Evolutionary conservation across 768 basidiomycete species (phyloP).

Genomic region (Lyophyllum decastes): DNA sequence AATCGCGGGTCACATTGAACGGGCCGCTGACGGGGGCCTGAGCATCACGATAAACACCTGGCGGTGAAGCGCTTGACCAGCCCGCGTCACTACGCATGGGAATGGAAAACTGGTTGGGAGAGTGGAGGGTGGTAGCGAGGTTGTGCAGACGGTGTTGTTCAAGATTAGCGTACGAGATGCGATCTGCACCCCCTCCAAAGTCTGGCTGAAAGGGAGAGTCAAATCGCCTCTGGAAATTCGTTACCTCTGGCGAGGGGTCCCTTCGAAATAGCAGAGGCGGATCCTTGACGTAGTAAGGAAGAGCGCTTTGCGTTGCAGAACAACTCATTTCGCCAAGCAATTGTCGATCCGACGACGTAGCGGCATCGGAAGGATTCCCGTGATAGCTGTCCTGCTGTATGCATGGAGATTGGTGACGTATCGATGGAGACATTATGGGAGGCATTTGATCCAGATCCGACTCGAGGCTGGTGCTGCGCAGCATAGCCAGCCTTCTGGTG

Average conservation of each 20-base stretch:
- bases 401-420: not conserved
- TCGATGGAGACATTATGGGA: not conserved
- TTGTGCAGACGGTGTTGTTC: not conserved
- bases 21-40: not conserved
- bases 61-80: slow-evolving; percentile 12
- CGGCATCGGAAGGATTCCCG: not conserved
- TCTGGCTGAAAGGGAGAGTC: not conserved
- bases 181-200: not conserved
- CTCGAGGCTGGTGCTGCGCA: not conserved
- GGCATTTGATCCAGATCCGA: slow-evolving; percentile 1
- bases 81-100: slow-evolving; percentile 35
- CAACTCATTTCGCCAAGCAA: not conserved
- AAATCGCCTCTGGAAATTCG: slow-evolving; percentile 1
- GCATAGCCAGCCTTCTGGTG: not conserved
- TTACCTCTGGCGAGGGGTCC: not conserved
- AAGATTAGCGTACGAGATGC: slow-evolving; percentile 1
- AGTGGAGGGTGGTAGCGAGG: not conserved
- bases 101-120: slow-evolving; percentile 33
- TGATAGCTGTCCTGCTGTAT: not conserved
- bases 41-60: slow-evolving; percentile 3
- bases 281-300: not conserved
- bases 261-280: not conserved
- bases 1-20: slow-evolving; percentile 4
- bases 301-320: not conserved
- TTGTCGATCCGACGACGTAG: not conserved